Conservation (phyloP, 345 rosid genomes). For the Hibiscus mutabilis region DNA sequence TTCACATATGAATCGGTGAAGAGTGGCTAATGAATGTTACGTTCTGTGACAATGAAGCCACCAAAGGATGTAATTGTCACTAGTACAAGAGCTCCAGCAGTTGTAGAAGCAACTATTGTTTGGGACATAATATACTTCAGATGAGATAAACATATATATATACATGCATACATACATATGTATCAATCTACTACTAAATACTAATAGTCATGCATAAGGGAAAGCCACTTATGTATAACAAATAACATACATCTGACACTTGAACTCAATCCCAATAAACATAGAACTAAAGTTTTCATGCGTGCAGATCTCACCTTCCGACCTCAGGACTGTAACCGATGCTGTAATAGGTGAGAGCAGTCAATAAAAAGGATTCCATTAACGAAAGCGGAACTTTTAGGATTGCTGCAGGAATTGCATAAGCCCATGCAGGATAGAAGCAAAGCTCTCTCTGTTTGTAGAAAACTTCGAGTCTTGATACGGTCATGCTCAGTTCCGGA, state of each 20-base stretch:
- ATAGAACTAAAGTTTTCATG: neutral
- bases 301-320: constrained; percentile 24
- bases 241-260: too few species aligned
- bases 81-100: constrained; percentile 41
- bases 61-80: constrained; percentile 37
- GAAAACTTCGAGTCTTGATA: constrained; percentile 58
- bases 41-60: constrained; percentile 53
- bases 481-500: constrained; percentile 54
- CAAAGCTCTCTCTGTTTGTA: constrained; percentile 62
- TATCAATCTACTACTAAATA: too few species aligned
- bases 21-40: constrained; percentile 29
- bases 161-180: too few species aligned
- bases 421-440: constrained; percentile 76
- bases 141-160: neutral
- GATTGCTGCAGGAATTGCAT: constrained; percentile 44
- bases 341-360: constrained; percentile 53
- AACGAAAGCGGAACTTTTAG: constrained; percentile 37
- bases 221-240: neutral
- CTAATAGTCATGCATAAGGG: too few species aligned
- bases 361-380: constrained; percentile 49
- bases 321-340: constrained; percentile 66
- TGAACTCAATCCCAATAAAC: too few species aligned
- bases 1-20: neutral
- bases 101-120: constrained; percentile 39
- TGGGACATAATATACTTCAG: constrained; percentile 22